A percentile compares a stretch with the other conserved stretches of the same genome.
phyloP scores from a whole-genome alignment of 371 early-diverging fungal species.

The Lichtheimia hyalospora region DNA sequence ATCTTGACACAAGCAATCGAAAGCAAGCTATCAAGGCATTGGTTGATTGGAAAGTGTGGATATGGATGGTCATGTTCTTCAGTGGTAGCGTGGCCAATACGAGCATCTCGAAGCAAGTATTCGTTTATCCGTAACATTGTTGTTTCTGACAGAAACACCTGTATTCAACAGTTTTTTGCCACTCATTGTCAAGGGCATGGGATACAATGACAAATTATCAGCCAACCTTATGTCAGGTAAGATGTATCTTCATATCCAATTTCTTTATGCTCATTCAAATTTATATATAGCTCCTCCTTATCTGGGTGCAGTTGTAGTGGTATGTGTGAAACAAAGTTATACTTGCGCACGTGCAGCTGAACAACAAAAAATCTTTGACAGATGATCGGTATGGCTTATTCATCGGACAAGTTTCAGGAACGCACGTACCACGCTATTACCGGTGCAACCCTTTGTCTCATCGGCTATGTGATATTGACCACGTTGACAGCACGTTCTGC shows the following conservation, averaged over 20 bases:
- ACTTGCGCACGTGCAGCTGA: no score
- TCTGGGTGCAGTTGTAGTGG: conserved; percentile 40
- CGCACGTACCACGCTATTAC: conserved; percentile 42
- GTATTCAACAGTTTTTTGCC: conserved; percentile 34
- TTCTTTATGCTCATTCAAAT: not conserved
- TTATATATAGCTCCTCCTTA: conserved; percentile 42
- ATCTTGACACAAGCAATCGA: conserved; percentile 33
- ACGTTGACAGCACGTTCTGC: conserved; percentile 14
- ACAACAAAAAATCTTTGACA: conserved; percentile 7
- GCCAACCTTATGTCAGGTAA: conserved; percentile 52
- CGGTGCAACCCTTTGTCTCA: conserved; percentile 33
- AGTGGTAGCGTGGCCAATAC: conserved; percentile 52
- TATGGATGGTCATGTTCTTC: conserved; percentile 53
- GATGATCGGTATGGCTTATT: conserved; percentile 43
- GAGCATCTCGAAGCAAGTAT: conserved; percentile 43
- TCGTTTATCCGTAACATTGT: not conserved
- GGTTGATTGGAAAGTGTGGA: conserved; percentile 49
- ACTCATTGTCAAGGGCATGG: conserved; percentile 44
- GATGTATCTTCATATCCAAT: not conserved
- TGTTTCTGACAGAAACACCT: not conserved
- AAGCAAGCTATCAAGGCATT: conserved; percentile 38
- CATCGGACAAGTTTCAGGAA: conserved; percentile 36
- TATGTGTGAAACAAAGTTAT: conserved; percentile 11
- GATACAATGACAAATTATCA: conserved; percentile 40
- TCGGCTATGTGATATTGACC: conserved; percentile 36